Evolutionary conservation across 345 rosid genomes (phyloP).

Genomic region (Garcia nutans): DNA sequence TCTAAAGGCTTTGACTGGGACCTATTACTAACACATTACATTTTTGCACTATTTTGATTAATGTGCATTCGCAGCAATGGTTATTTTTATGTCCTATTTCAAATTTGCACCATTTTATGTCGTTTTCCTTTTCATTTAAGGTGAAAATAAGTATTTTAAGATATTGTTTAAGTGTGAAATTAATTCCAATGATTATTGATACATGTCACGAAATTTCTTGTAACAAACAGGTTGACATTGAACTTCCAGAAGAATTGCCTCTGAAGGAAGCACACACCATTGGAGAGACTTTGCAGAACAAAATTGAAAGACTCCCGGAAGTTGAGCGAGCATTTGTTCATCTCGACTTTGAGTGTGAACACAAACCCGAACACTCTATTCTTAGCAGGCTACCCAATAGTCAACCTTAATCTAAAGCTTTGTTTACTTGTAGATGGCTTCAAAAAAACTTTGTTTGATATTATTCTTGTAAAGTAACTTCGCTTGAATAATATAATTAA

Average conservation of each 20-base stretch:
- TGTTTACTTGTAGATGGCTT: no score
- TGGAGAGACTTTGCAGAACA: constrained; percentile 79
- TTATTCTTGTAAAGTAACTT: no score
- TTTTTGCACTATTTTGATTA: constrained; percentile 4
- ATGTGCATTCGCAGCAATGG: background rate
- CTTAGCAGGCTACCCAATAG: constrained; percentile 62
- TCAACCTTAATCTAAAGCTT: background rate
- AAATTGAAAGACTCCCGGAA: constrained; percentile 76
- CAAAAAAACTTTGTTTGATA: no score
- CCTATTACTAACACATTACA: no score
- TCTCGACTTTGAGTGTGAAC: constrained; percentile 83
- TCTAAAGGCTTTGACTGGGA: no score
- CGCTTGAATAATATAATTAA: no score
- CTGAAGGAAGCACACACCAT: constrained; percentile 73
- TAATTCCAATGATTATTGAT: background rate
- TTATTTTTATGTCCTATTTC: background rate
- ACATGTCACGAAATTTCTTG: background rate
- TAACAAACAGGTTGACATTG: constrained; percentile 65
- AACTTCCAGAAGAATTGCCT: constrained; percentile 79
- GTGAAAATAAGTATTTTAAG: background rate
- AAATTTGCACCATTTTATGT: no score
- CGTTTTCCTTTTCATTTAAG: background rate
- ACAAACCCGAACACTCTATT: constrained; percentile 83
- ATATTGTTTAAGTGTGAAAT: no score
- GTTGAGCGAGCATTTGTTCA: constrained; percentile 94